A percentile compares a stretch with the other conserved stretches of the same genome.
phyloP scores from a whole-genome alignment of 208 protist species.

The Porcisia deanei region DNA sequence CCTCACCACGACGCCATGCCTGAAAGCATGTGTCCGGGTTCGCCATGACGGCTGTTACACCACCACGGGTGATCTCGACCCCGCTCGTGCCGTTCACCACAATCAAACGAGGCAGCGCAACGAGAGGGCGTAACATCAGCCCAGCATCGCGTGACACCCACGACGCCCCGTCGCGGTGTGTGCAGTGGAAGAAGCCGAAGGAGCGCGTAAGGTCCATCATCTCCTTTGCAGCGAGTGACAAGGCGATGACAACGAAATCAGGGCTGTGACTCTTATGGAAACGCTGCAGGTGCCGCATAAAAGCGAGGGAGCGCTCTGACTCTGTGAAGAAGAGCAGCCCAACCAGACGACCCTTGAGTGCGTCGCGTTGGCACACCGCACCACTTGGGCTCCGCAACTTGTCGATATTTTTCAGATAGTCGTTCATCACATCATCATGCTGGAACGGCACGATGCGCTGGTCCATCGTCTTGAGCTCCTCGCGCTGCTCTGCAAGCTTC shows the following conservation, averaged over 20 bases:
- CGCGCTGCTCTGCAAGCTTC: constrained; percentile 49
- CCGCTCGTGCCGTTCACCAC: constrained; percentile 73
- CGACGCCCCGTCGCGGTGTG: constrained; percentile 69
- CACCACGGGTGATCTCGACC: constrained; percentile 60
- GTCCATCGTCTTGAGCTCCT: constrained; percentile 81
- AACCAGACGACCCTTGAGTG: constrained; percentile 76
- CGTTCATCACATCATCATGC: constrained; percentile 62
- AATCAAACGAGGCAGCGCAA: constrained; percentile 62
- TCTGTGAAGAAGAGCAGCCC: constrained; percentile 84
- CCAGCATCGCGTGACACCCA: constrained; percentile 75
- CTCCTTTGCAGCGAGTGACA: constrained; percentile 68
- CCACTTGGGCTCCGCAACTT: constrained; percentile 59
- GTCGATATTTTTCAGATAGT: constrained; percentile 72
- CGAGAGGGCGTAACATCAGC: constrained; percentile 44
- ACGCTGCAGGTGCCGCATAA: constrained; percentile 58
- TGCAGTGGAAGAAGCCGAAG: constrained; percentile 84
- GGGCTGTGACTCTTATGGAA: constrained; percentile 59
- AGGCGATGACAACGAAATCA: constrained; percentile 73
- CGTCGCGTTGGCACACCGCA: constrained; percentile 32
- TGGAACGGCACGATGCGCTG: constrained; percentile 59
- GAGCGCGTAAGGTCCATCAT: constrained; percentile 66
- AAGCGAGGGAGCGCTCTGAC: constrained; percentile 59
- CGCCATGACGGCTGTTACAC: constrained; percentile 63
- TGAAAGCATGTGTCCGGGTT: constrained; percentile 68
- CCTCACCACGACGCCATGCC: constrained; percentile 48